phyloP scores from a whole-genome alignment of 2,329 filamentous ascomycete species.

The Pseudocercospora macadamiae region DNA sequence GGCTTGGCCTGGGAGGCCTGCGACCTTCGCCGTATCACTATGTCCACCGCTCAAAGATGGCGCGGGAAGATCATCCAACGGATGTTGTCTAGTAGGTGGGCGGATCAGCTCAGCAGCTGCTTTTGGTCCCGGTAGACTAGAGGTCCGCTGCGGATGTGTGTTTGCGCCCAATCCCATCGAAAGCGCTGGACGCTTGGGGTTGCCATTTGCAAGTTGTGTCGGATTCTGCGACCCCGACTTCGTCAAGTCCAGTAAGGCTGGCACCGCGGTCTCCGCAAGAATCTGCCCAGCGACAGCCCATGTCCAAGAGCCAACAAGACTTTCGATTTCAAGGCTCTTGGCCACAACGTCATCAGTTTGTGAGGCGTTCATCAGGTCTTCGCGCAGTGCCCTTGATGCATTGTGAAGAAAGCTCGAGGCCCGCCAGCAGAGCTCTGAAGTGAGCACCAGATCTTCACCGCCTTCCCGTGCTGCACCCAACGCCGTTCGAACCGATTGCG shows the following conservation, averaged over 20 bases:
- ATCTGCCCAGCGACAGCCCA: slow-evolving; percentile 78
- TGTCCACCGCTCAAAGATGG: neutral
- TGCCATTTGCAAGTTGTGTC: slow-evolving; percentile 24
- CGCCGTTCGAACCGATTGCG: slow-evolving; percentile 47
- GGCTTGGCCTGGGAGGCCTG: slow-evolving; percentile 60
- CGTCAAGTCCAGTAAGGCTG: slow-evolving; percentile 31
- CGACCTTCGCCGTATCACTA: slow-evolving; percentile 15
- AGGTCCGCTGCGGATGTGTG: slow-evolving; percentile 36
- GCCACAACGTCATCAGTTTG: neutral
- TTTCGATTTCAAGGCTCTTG: slow-evolving; percentile 62
- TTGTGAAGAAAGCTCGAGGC: slow-evolving; percentile 82
- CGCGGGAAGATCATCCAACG: slow-evolving; percentile 13
- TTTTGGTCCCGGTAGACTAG: slow-evolving; percentile 28
- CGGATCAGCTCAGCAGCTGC: slow-evolving; percentile 12
- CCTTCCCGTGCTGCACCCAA: slow-evolving; percentile 41
- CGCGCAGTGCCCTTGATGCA: slow-evolving; percentile 76
- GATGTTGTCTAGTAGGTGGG: slow-evolving; percentile 11
- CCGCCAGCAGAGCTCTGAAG: slow-evolving; percentile 85
- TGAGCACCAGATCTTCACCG: slow-evolving; percentile 71
- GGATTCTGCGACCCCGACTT: slow-evolving; percentile 12
- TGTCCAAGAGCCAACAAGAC: slow-evolving; percentile 75
- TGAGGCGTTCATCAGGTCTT: slow-evolving; percentile 62
- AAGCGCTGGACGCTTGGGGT: slow-evolving; percentile 27
- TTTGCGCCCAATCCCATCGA: slow-evolving; percentile 36
- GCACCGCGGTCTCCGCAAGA: slow-evolving; percentile 65